phyloP scores from a whole-genome alignment of 495 filamentous ascomycete genomes.

The Elasticomyces elasticus region DNA sequence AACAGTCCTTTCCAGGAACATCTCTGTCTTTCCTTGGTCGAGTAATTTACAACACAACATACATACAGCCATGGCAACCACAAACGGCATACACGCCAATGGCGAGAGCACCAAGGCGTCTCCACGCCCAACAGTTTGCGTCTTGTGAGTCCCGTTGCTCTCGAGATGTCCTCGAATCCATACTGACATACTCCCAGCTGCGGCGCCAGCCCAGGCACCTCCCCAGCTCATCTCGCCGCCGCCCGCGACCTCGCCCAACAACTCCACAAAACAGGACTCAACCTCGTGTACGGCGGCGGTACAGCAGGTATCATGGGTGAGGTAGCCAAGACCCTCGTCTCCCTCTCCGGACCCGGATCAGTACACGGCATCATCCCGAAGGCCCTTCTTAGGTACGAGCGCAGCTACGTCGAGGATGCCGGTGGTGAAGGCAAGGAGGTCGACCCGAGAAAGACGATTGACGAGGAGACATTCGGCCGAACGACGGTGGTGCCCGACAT shows the following conservation, averaged over 20 bases:
- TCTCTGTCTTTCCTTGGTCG: not conserved
- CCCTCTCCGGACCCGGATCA: conserved; percentile 65
- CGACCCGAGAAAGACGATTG: conserved; percentile 38
- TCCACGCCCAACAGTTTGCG: conserved; percentile 50
- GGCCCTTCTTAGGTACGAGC: conserved; percentile 74
- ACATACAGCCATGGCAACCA: conserved; percentile 33
- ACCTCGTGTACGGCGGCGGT: conserved; percentile 87
- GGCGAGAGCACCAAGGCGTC: not conserved
- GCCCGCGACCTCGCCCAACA: conserved; percentile 65
- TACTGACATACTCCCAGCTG: conserved; percentile 39
- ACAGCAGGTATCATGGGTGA: conserved; percentile 94
- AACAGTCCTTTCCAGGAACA: not conserved
- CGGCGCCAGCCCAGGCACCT: conserved; percentile 61
- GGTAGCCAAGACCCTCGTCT: conserved; percentile 74
- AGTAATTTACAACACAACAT: not conserved
- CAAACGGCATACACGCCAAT: not conserved
- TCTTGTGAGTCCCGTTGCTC: conserved; percentile 40
- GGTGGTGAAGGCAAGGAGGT: conserved; percentile 28
- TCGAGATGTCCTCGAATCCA: not conserved
- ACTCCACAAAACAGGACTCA: conserved; percentile 64
- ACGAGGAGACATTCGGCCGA: conserved; percentile 61
- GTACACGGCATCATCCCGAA: conserved; percentile 91
- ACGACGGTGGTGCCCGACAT: conserved; percentile 88
- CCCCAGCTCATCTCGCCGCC: conserved; percentile 58
- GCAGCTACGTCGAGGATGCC: conserved; percentile 41